Evolutionary conservation across 352 stramenopile species (phyloP), one percentile per base, ranked within the genome.

Genomic region (Phytophthora pisi): DNA sequence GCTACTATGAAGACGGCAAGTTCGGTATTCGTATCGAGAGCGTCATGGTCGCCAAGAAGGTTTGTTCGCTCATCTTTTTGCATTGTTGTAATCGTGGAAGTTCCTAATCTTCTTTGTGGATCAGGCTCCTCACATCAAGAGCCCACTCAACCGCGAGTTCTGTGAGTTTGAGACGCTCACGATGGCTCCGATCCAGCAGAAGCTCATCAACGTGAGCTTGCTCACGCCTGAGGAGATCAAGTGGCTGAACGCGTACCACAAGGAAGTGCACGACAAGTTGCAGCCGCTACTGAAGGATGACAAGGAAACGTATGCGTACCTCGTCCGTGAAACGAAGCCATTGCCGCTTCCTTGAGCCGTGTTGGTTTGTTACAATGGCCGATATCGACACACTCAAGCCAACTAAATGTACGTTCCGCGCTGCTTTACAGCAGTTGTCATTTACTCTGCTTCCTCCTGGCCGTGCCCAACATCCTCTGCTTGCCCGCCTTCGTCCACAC

Each of bases 11-110:
- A 66, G 87, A 98, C 66, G 97, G 96, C 42, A 89, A 96, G 46
- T 99, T 99, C 83, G 98, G 98, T 36, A 98, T 99, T 67, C 96
- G 98, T 58, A 99, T 99, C 62, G 98, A 99, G 76, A 99, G 99
- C 68, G 79, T 99, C 16, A 81, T 99, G 65, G 88, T 98, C 65
- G 93, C 93, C 58, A 89, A 97, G 68, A 94, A 98, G 75, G 93
- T 96, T 20, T 70, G 84, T 58, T 43, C 16, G 34, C 34, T 40
- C 13, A 16, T 5, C 13, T 3, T 11, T 40, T 16, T 40, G 9
- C 10, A 15, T 15, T 40, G 13, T 5, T 40, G 10, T 16, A 16
- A 40, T 34, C 3, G 30, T 34, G 7, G 30, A 3, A 15, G 13
- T 16, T 5, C 10, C 34, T 40, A 16, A 40, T 40, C 34, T 40